Percentiles rank a stretch among this genome's conserved stretches.
These are phyloP conservation scores for Metarhizium album DNA, from an alignment of 2,329 filamentous ascomycete genomes.

Conservation along the genomic window DNA sequence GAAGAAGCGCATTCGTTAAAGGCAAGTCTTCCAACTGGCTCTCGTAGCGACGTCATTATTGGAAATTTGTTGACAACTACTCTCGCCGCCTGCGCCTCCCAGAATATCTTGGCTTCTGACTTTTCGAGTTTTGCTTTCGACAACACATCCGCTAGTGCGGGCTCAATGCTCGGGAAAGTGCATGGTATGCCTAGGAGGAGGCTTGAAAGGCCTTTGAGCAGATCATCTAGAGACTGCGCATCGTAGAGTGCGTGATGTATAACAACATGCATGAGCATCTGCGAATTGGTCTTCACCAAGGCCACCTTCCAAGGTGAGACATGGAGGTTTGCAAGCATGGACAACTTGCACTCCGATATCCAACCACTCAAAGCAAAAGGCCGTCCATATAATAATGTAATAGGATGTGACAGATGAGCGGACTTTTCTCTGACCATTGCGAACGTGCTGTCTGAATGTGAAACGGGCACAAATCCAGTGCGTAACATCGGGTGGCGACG, in stretches of 20 bases:
- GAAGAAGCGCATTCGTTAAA: slow-evolving; percentile 24
- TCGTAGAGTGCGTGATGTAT: slow-evolving; percentile 83
- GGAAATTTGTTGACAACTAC: slow-evolving; percentile 63
- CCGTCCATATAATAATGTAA: slow-evolving; percentile 5
- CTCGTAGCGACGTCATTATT: slow-evolving; percentile 53
- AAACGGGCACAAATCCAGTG: slow-evolving; percentile 57
- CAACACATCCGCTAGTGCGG: slow-evolving; percentile 31
- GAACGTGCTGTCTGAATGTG: slow-evolving; percentile 52
- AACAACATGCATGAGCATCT: slow-evolving; percentile 30
- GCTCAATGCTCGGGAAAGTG: slow-evolving; percentile 17
- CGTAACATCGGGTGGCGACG: slow-evolving; percentile 59
- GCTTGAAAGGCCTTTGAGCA: slow-evolving; percentile 48
- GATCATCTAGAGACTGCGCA: slow-evolving; percentile 56
- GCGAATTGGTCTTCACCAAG: slow-evolving; percentile 25
- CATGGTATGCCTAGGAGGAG: slow-evolving; percentile 14
- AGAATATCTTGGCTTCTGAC: slow-evolving; percentile 42
- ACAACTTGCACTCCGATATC: slow-evolving; percentile 20
- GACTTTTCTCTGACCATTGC: slow-evolving; percentile 57
- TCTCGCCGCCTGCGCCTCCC: slow-evolving; percentile 44
- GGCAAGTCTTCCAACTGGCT: slow-evolving; percentile 22
- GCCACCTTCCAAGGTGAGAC: slow-evolving; percentile 53
- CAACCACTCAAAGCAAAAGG: slow-evolving; percentile 25
- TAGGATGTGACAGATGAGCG: slow-evolving; percentile 6
- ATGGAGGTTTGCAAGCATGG: slow-evolving; percentile 34
- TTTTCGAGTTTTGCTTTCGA: slow-evolving; percentile 18